Conservation (phyloP, 73 alveolate species). For the Blepharisma stoltei region DNA sequence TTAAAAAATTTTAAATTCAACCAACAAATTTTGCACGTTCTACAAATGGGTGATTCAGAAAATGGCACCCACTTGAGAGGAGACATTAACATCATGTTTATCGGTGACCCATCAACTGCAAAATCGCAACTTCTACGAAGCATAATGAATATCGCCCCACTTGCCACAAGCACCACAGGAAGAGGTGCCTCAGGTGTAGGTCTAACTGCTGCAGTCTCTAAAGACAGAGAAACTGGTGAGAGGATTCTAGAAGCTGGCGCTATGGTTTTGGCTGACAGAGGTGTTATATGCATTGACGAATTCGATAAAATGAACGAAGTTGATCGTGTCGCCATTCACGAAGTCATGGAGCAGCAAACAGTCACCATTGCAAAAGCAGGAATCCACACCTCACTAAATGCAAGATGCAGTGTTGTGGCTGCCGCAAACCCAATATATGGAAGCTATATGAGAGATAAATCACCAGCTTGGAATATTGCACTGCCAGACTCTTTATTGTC, state of each 20-base stretch:
- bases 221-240: conserved; percentile 94
- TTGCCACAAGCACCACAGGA: conserved; percentile 97
- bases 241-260: conserved; percentile 99
- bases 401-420: conserved; percentile 99
- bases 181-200: conserved; percentile 99
- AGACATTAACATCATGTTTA: conserved; percentile 95
- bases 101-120: conserved; percentile 99
- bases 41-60: too few relatives aligned
- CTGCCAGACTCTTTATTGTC: conserved; percentile 98
- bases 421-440: conserved; percentile 99
- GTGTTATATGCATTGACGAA: conserved; percentile 99
- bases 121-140: conserved; percentile 96
- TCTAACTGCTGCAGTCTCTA: conserved; percentile 98
- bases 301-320: conserved; percentile 99
- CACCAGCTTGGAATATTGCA: conserved; percentile 96
- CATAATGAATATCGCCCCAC: conserved; percentile 88
- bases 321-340: conserved; percentile 99
- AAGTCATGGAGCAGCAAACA: conserved; percentile 99
- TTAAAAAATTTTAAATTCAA: too few relatives aligned
- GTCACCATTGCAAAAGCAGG: conserved; percentile 99
- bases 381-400: conserved; percentile 97
- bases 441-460: conserved; percentile 79
- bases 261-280: conserved; percentile 99
- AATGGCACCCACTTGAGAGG: conserved; percentile 99
- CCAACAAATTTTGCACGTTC: too few relatives aligned